Evolutionary conservation across 2,329 filamentous ascomycete species (phyloP), one percentile per base, ranked within the genome.

Genomic region (Xylariaceae sp.): DNA sequence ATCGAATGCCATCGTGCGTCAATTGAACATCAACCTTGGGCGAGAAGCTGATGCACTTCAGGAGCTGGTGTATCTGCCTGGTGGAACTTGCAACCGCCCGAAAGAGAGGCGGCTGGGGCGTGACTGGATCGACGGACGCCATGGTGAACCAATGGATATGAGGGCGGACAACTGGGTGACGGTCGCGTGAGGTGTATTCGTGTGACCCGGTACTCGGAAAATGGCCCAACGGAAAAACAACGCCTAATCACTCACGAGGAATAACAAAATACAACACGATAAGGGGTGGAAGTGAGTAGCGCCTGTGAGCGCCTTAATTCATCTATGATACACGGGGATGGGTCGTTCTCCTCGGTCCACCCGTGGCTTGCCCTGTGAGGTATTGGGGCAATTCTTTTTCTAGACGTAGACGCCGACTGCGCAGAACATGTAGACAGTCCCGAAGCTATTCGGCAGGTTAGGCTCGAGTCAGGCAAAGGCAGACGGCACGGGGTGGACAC

Each of bases 401-500:
- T 83, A 99, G 72, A 99, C 90, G 85, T 99, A 97, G 69, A 99
- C 94, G 71, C 94, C 94, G 70, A 94, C 94, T 56, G 92, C 94
- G 75, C 94, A 99, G 75, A 99, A 97, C 87, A 96, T 96, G 76
- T 94, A 96, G 43, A 99, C 91, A 47, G 92, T 87, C 65, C 94
- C 94, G 72, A 96, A 88, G 47, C 92, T 96, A 68, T 12, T 22
- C n/a, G 26, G 10, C 8, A 21, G 4, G 52, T 64, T 57, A 65
- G 63, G 30, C 57, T 51, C 55, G 58, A 43, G 13, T 5, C 9
- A 12, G 46, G 21, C 21, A 19, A 32, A 54, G 63, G 40, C 56
- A 46, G 47, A 39, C 45, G 32, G 19, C 15, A 34, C 26, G 26
- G 49, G 13, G 15, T 47, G 49, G 43, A 46, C 45, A 75, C 89